These are phyloP conservation scores for Physocladia obscura DNA, from an alignment of 192 early-diverging fungal species.

Conservation along the genomic window DNA sequence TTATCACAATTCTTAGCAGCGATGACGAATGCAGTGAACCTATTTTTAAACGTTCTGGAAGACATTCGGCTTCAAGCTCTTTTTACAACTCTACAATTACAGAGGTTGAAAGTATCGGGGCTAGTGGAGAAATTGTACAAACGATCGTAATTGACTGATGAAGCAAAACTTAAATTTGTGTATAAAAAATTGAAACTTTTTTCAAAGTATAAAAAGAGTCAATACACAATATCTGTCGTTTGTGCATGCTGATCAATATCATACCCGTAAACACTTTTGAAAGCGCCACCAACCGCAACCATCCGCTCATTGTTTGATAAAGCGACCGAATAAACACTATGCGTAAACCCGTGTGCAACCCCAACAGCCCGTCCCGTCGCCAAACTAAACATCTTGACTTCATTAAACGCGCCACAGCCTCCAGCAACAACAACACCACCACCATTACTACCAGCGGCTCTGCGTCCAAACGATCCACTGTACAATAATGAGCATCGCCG, in stretches of 20 bases:
- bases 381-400: slow-evolving; percentile 44
- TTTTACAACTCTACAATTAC: not conserved
- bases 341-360: slow-evolving; percentile 39
- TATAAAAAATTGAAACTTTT: no score
- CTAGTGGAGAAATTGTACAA: not conserved
- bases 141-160: not conserved
- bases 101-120: not conserved
- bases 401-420: slow-evolving; percentile 38
- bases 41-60: not conserved
- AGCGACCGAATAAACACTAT: slow-evolving; percentile 41
- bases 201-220: slow-evolving; percentile 1
- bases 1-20: not conserved
- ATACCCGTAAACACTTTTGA: slow-evolving; percentile 37
- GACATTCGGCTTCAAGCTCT: not conserved
- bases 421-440: slow-evolving; percentile 43
- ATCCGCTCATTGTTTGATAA: slow-evolving; percentile 38
- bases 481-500: slow-evolving; percentile 32
- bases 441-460: not conserved
- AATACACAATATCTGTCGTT: slow-evolving; percentile 40
- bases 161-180: no score
- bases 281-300: slow-evolving; percentile 48
- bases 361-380: slow-evolving; percentile 34
- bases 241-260: slow-evolving; percentile 41
- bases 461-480: slow-evolving; percentile 30
- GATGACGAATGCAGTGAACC: not conserved